Evolutionary conservation across 2,329 filamentous ascomycete species (phyloP), one percentile per base, ranked within the genome.

Genomic region (Phialophora chinensis): DNA sequence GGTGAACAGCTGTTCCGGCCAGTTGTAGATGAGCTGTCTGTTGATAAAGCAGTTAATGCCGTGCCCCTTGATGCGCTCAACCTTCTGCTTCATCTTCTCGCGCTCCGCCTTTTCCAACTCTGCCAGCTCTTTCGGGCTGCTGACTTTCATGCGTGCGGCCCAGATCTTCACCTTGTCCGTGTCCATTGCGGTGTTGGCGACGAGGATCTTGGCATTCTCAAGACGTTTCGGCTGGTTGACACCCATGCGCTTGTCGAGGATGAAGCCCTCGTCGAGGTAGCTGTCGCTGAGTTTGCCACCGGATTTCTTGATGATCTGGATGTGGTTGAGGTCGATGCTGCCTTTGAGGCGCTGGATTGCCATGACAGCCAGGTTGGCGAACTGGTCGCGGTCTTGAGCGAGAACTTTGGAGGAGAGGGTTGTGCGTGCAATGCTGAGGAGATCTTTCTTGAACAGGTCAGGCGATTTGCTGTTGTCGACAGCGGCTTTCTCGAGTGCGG

Each of bases 121-220:
- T n/a, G 95, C 95, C 58, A 99, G 87, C 85, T 98, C 97, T 78
- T 92, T 92, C 2, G 95, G 99, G 35, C 92, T 94, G 73, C 92
- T 91, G 67, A 99, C 95, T 86, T 98, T 98, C 75, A 99, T 92
- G 66, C 94, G 88, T 17, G 95, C 95, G 70, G 95, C 95, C 75
- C 99, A 99, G 75, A 99, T 98, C 87, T 99, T 99, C 83, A 99
- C 92, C 86, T 99, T 99, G 83, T 99, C 95, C 42, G 95, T 99
- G 81, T 99, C 95, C 95, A 99, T 99, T 12, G 93, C 91, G 10
- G 95, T 99, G 83, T 99, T 99, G 71, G 95, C 95, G 25, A 99
- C 91, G 64, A 99, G 82, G 72, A 99, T 99, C 84, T 98, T 99
- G 72, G 94, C 95, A 79, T 99, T 98, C 80, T 98, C 94, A 75